Evolutionary conservation across 495 filamentous ascomycete species (phyloP).

Genomic region (Jackrogersella minutella): DNA sequence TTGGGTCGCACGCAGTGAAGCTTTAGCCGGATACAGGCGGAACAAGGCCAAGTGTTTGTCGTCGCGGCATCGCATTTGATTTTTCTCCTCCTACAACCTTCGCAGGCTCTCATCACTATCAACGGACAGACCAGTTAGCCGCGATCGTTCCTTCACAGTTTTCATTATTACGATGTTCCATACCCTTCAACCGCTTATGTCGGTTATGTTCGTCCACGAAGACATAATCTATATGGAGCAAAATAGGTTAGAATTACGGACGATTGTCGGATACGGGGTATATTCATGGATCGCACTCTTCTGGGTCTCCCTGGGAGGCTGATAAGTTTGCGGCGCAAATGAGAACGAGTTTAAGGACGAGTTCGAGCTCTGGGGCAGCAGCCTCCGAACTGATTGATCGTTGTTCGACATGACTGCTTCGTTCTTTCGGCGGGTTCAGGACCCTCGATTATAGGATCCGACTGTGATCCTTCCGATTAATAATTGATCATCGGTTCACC

Average conservation of each 20-base stretch:
- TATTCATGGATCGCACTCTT: constrained; percentile 62
- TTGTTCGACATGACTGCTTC: constrained; percentile 59
- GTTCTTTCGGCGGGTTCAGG: constrained; percentile 31
- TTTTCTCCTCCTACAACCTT: constrained; percentile 89
- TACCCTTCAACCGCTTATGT: constrained; percentile 97
- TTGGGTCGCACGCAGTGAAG: constrained; percentile 92
- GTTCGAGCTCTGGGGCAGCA: constrained; percentile 64
- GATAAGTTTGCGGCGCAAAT: constrained; percentile 63
- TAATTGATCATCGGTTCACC: constrained; percentile 30
- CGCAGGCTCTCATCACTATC: constrained; percentile 96
- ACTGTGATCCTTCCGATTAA: constrained; percentile 24
- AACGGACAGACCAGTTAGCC: constrained; percentile 31
- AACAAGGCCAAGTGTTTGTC: constrained; percentile 98
- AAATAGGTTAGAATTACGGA: constrained; percentile 24
- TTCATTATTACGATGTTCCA: constrained; percentile 27
- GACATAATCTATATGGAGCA: constrained; percentile 84
- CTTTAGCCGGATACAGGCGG: constrained; percentile 90
- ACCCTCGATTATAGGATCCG: constrained; percentile 30
- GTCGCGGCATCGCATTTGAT: constrained; percentile 99
- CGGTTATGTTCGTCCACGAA: constrained; percentile 99
- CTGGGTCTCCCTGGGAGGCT: constrained; percentile 69
- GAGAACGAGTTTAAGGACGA: constrained; percentile 64
- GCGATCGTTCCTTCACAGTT: background rate
- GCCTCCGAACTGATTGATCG: constrained; percentile 60
- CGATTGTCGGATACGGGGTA: constrained; percentile 7